Percentiles rank a stretch among this genome's conserved stretches.
Conservation (phyloP, 2,329 filamentous ascomycete species). For the Talaromyces funiculosus region DNA sequence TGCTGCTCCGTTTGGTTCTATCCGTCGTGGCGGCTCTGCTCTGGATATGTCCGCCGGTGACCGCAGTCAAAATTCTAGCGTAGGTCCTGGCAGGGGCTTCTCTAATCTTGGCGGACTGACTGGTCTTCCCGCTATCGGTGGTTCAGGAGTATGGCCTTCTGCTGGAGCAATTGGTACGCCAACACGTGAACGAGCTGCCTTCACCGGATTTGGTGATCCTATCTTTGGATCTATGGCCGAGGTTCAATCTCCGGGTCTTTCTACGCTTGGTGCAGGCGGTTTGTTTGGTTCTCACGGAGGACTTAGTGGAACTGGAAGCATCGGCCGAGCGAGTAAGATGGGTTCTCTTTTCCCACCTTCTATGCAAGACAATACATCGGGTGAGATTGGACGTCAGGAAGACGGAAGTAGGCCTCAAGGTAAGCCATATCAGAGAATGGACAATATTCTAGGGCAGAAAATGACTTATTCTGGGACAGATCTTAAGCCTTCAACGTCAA, state of each 20-base stretch:
- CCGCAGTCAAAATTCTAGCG: constrained; percentile 87
- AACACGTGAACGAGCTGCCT: constrained; percentile 50
- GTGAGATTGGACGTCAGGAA: constrained; percentile 56
- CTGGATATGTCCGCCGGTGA: constrained; percentile 64
- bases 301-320: constrained; percentile 56
- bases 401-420: constrained; percentile 55
- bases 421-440: constrained; percentile 22
- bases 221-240: constrained; percentile 74
- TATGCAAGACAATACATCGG: constrained; percentile 88
- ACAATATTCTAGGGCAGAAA: not conserved
- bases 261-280: constrained; percentile 38
- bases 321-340: constrained; percentile 73
- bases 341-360: constrained; percentile 79
- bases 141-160: constrained; percentile 45
- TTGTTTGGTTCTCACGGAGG: constrained; percentile 60
- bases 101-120: constrained; percentile 51
- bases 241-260: constrained; percentile 51
- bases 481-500: constrained; percentile 24
- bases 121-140: constrained; percentile 51
- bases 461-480: constrained; percentile 14
- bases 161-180: constrained; percentile 72
- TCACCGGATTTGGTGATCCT: constrained; percentile 51
- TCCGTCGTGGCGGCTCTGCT: constrained; percentile 49
- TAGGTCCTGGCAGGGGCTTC: constrained; percentile 67
- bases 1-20: constrained; percentile 49